A percentile compares a stretch with the other conserved stretches of the same genome.
Conservation (phyloP, 176 grass and related monocot genomes). For the Zoysia japonica region DNA sequence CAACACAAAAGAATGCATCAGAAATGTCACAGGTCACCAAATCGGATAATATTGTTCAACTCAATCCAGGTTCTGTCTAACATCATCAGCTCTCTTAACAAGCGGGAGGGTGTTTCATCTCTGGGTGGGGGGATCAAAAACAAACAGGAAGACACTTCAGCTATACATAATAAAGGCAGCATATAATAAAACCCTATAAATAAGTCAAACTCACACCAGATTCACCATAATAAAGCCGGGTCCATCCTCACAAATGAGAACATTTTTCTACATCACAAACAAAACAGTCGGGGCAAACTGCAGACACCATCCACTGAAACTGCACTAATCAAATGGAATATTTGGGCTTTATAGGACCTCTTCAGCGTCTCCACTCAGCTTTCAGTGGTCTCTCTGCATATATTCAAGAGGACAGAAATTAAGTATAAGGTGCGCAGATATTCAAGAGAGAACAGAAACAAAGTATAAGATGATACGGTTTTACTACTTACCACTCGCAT, state of each 20-base stretch:
- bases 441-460: background rate
- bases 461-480: background rate
- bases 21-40: conserved; percentile 21
- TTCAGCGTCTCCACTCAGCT: conserved; percentile 89
- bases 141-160: conserved; percentile 45
- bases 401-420: background rate
- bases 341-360: background rate
- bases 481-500: conserved; percentile 61
- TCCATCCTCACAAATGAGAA: conserved; percentile 16
- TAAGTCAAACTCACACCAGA: conserved; percentile 48
- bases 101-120: conserved; percentile 4
- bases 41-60: conserved; percentile 36
- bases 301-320: conserved; percentile 25
- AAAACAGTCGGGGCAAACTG: conserved; percentile 56
- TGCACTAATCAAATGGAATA: conserved; percentile 12
- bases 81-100: conserved; percentile 53
- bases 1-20: background rate
- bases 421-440: background rate
- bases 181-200: conserved; percentile 64
- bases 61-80: conserved; percentile 37
- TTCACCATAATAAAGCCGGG: conserved; percentile 42
- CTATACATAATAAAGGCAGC: conserved; percentile 66
- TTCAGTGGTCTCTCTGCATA: conserved; percentile 61
- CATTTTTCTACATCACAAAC: conserved; percentile 65
- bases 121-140: conserved; percentile 23